phyloP scores from a whole-genome alignment of 768 basidiomycete species.

The Rhodotorula toruloides region DNA sequence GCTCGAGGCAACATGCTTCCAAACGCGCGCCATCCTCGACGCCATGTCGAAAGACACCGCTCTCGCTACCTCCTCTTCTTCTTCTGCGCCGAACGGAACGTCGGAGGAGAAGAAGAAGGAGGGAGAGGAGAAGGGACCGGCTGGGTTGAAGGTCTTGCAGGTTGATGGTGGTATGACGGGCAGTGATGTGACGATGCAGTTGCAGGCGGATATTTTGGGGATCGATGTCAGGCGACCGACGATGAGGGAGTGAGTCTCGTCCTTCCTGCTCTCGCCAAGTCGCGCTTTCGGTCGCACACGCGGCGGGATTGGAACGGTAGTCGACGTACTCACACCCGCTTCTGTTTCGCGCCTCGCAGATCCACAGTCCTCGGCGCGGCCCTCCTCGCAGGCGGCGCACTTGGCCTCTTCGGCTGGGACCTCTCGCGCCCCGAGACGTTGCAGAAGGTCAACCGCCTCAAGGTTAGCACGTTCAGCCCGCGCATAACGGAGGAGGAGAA shows the following conservation, averaged over 20 bases:
- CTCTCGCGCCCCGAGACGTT: constrained; percentile 75
- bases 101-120: constrained; percentile 63
- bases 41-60: constrained; percentile 92
- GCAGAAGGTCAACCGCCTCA: constrained; percentile 76
- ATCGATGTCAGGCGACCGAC: constrained; percentile 86
- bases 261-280: not conserved
- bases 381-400: constrained; percentile 81
- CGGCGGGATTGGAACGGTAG: not conserved
- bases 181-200: constrained; percentile 77
- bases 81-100: not conserved
- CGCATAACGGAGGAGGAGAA: constrained; percentile 55
- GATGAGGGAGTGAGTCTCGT: constrained; percentile 81
- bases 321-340: not conserved
- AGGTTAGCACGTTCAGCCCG: constrained; percentile 66
- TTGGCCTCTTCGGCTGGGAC: constrained; percentile 88
- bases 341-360: too few species aligned
- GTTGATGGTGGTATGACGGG: constrained; percentile 99
- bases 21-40: constrained; percentile 90
- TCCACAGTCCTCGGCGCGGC: constrained; percentile 95
- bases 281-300: not conserved
- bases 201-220: constrained; percentile 83
- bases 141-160: constrained; percentile 67
- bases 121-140: constrained; percentile 57
- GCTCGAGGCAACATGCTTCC: constrained; percentile 91
- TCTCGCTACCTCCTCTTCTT: constrained; percentile 48